Base-by-base conservation (phyloP, 306 rosid species). In the Sphenostylis stenocarpa region DNA sequence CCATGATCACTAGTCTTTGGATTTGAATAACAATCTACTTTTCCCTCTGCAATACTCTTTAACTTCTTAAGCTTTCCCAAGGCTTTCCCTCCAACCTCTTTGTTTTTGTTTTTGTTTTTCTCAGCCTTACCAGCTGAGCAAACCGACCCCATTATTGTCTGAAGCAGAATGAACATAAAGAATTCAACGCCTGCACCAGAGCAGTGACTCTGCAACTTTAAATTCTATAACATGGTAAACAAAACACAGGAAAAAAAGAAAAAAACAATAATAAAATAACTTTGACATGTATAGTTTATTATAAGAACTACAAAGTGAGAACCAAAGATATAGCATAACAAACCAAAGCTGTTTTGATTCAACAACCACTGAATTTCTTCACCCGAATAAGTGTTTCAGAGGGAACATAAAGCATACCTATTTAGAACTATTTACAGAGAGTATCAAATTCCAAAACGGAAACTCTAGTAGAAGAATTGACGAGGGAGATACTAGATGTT, bases 141-240 rank as follows among this genome's bases (percentile, higher is more conserved):
- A 56, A 89, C 85, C 34, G 82, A 93, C 29, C 97, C 98, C 98
- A 93, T 93, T 77, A 51, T 72, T 36, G 7, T 38, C 81, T 45
- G 1, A 68, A 64, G 34, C 23, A 12, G 11, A 66, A 61, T 20
- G 19, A 84, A 38, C 52, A 7, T 17, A 67, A 61, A 70, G 67
- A 39, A 3, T 28, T 39, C 72, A 77, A 65, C 65, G 17, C 78
- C 83, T 72, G 77, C 82, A 72, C 19, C 4, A 8, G 34, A 41
- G 4, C 31, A 57, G 0, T 43, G 41, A 70, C 64, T 49, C 47
- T 15, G 55, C n/a, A 33, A 61, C 13, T 43, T 48, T 26, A 57
- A 58, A 44, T 56, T 5, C 12, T 11, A 33, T 13, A 28, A 33
- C 67, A 58, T 21, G 64, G 3, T 3, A 57, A 72, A 23, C 26